A percentile compares a stretch with the other conserved stretches of the same genome.
Evolutionary conservation across 768 basidiomycete species (phyloP).

Genomic region (Candolleomyces eurysporus): DNA sequence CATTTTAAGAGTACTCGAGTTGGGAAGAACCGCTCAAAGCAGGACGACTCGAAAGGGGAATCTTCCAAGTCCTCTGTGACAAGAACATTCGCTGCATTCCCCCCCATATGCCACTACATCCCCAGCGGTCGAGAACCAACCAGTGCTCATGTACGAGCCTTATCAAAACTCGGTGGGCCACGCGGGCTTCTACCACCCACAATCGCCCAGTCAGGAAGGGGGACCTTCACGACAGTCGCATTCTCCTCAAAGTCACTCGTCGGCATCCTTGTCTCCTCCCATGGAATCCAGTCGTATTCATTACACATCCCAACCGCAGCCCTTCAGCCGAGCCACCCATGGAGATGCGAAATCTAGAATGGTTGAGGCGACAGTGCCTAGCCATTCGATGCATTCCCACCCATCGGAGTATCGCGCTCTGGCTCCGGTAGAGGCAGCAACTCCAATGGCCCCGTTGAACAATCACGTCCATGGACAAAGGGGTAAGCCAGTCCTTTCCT

Average conservation of each 20-base stretch:
- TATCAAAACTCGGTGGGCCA: constrained; percentile 26
- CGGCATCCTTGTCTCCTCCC: constrained; percentile 5
- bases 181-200: constrained; percentile 16
- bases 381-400: constrained; percentile 9
- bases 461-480: constrained; percentile 2
- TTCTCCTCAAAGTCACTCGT: constrained; percentile 7
- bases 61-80: constrained; percentile 26
- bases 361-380: neutral
- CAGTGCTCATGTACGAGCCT: constrained; percentile 42
- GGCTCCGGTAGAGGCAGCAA: neutral
- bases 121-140: constrained; percentile 19
- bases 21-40: constrained; percentile 46
- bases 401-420: constrained; percentile 2
- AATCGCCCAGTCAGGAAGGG: neutral
- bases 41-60: constrained; percentile 34
- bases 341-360: neutral
- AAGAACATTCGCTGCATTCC: constrained; percentile 42
- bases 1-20: constrained; percentile 68
- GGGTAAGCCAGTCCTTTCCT: constrained; percentile 4
- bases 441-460: neutral
- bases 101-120: constrained; percentile 31
- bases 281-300: neutral
- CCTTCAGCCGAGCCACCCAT: neutral
- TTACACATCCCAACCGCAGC: neutral
- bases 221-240: neutral